Evolutionary conservation across 352 stramenopile genomes (phyloP), one percentile per base, ranked within the genome.

Genomic region (Pythium vanterpoolii): DNA sequence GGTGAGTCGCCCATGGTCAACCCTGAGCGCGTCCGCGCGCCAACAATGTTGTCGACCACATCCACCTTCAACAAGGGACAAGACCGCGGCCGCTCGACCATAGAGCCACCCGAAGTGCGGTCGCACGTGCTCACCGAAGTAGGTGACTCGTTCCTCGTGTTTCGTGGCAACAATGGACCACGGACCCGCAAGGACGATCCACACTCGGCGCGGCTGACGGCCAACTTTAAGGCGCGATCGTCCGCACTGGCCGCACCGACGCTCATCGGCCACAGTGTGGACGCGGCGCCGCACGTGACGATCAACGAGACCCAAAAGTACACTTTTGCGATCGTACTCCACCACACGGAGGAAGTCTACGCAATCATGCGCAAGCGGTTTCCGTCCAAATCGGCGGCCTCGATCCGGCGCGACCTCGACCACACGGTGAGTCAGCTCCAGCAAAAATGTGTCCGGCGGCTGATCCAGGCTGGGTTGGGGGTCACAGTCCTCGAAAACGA

Each of bases 281-380:
- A 68, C 64, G 69, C 8, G 8, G 67, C 74, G 0, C 75, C 83
- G 4, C 83, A 93, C 40, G 73, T 93, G 53, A 89, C 81, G 1
- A 90, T 95, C 36, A 79, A 95, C 31, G 86, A 95, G 66, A 76
- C 82, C 47, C 86, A 95, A 50, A 93, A 93, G 69, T 95, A 95
- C 64, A 95, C 86, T 28, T 95, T 95, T 60, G 83, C 86, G 3
- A 78, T 95, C 42, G 76, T 95, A n/a, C 64, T 95, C 2, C 83
- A 86, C 54, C 82, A 93, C 66, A 92, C 83, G 31, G 68, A 89
- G 34, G 83, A 95, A 66, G 76, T 95, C 24, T 86, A 85, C 39
- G 60, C 77, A 7, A 62, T 93, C 3, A 44, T 95, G 42, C 74
- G 77, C 13, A 64, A 70, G 8, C 73, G 83, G 44, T 93, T 93